Base-by-base conservation (phyloP, 2,329 filamentous ascomycete species). In the Aspergillus flavus region DNA sequence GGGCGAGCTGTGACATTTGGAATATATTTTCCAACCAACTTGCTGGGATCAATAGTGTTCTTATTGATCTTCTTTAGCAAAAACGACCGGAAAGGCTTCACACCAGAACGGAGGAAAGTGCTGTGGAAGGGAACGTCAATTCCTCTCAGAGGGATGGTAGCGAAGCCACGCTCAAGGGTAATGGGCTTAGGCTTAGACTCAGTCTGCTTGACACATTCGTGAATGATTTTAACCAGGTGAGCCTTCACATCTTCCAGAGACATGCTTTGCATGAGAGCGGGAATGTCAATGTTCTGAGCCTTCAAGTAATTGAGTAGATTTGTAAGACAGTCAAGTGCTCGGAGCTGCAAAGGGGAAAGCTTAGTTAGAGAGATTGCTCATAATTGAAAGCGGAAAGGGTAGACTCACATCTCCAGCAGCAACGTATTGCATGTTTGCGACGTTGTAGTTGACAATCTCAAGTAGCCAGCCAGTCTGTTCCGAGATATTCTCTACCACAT, bases 11-110 rank as follows among this genome's bases (percentile, higher is more conserved):
- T 99, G 70, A 99, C 96, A 81, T 99, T 99, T 71, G 95, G 95
- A 70, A 99, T 98, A 83, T 99, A 99, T 83, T 99, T 99, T 74
- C 95, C 95, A 70, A 99, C 87, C 74, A 99, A 83, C 86, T 98
- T 98, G 78, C 92, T 91, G 6, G 95, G 95, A 78, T 99, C 95
- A 78, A 99, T 98, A 59, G 92, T 96, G 28, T 94, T 97, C 88
- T 96, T 97, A 86, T 98, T 93, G 83, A 99, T 98, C 88, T 99
- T 99, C 91, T 98, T 99, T 72, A 98, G 90, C 77, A 99, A 81
- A 88, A 99, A 99, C 52, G 90, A 94, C 70, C 95, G 88, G 93
- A 99, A 99, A 54, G 96, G 95, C 86, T 99, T 99, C 80, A 99
- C 95, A 73, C 95, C 96, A 45, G 93, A 97, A 61, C 96, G 92